These are phyloP conservation scores for Phytophthora kernoviae DNA, from an alignment of 352 stramenopile species.

Conservation along the genomic window DNA sequence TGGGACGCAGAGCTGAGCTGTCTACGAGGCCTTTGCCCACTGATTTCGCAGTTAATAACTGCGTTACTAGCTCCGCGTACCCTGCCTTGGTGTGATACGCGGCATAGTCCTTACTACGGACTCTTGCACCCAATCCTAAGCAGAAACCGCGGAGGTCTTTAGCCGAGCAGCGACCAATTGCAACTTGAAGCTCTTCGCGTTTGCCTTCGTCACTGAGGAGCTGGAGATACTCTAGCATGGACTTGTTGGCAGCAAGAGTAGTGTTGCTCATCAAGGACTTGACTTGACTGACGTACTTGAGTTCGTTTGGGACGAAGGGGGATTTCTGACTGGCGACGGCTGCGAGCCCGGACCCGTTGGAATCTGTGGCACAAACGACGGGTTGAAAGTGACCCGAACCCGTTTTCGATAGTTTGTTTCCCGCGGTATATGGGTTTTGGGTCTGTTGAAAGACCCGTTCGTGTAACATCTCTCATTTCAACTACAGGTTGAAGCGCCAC, in stretches of 20 bases:
- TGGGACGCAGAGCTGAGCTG: neutral
- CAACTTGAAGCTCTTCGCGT: slow-evolving; percentile 1
- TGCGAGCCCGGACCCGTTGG: neutral
- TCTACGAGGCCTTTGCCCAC: neutral
- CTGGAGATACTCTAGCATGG: neutral
- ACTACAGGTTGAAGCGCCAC: no score
- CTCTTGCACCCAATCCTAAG: neutral
- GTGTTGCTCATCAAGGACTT: neutral
- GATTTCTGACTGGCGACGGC: neutral
- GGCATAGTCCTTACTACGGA: slow-evolving; percentile 1
- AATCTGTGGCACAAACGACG: no score
- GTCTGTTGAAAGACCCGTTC: no score
- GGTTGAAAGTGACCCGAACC: no score
- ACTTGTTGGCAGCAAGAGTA: neutral
- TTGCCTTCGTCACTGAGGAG: neutral
- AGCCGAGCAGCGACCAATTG: neutral
- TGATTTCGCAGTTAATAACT: neutral
- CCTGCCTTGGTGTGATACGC: slow-evolving; percentile 3
- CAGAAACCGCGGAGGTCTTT: neutral
- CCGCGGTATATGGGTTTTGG: no score
- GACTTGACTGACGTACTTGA: neutral
- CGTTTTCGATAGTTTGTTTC: no score
- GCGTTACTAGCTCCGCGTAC: neutral
- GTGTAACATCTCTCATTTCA: no score
- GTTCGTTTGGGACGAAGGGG: neutral